These are phyloP conservation scores for Geranomyces michiganensis DNA, from an alignment of 192 early-diverging fungal species.

Conservation along the genomic window DNA sequence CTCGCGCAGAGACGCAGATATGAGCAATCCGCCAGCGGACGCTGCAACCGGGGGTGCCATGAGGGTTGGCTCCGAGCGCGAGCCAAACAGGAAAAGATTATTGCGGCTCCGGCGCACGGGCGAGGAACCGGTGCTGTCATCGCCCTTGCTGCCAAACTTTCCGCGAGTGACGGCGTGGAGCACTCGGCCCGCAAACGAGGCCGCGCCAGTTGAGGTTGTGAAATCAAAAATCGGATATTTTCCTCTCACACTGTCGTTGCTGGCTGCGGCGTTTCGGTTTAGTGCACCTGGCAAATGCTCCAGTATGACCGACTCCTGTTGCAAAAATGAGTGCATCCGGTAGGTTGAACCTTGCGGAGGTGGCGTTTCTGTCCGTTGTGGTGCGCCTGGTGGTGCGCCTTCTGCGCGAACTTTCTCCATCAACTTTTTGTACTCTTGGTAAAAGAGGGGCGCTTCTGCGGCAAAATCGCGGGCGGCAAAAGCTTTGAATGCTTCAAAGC, in stretches of 20 bases:
- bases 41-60: constrained; percentile 17
- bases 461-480: constrained; percentile 42
- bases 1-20: constrained; percentile 19
- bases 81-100: constrained; percentile 18
- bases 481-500: constrained; percentile 39
- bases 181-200: background rate
- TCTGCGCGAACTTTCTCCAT: constrained; percentile 36
- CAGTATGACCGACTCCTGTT: background rate
- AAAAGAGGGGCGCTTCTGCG: constrained; percentile 42
- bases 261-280: background rate
- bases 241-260: constrained; percentile 3
- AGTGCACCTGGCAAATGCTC: background rate
- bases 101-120: constrained; percentile 11
- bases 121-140: background rate
- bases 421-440: constrained; percentile 37
- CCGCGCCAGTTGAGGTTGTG: background rate
- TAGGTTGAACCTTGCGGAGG: background rate
- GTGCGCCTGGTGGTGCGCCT: background rate
- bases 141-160: background rate
- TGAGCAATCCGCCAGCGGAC: constrained; percentile 19
- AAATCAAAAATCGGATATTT: constrained; percentile 37
- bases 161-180: background rate
- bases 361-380: background rate
- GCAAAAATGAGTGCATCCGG: background rate
- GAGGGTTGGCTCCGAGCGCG: constrained; percentile 19